Base-by-base conservation (phyloP, 148 eudicot genomes). In the Simmondsia chinensis region DNA sequence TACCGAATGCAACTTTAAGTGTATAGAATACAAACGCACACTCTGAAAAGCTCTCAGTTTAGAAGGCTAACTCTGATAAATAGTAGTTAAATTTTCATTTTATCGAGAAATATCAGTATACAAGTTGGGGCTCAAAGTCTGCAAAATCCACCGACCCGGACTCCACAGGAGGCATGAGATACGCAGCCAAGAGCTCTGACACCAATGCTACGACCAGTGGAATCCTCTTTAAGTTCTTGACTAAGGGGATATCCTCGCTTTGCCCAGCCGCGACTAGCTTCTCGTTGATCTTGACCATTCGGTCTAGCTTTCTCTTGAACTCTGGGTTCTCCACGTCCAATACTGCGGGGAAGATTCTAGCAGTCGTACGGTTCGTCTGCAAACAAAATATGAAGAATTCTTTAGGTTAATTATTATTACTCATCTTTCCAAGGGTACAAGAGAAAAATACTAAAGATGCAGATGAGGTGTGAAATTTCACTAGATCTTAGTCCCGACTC, bases 331-430 rank as follows among this genome's bases (percentile, higher is more conserved):
- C 97, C 68, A 91, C 97, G 37, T 91, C 97, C 42, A 71, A 67
- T 26, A 91, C 97, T 14, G 97, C 97, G 11, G 97, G 97, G 79
- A 91, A 91, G 35, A 91, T 91, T 60, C 97, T 85, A 6, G 97
- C 97, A 14, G 88, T 91, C 9, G 97, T 91, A 57, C 97, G 95
- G 74, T 91, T 91, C 40, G 97, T 91, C 97, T 91, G 83, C 54
- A 59, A 20, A 44, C 9, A 20, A 1, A 20, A 26, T n/a, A n/a
- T n/a, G n/a, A n/a, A n/a, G n/a, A n/a, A n/a, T n/a, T n/a, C n/a
- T n/a, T n/a, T n/a, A n/a, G n/a, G n/a, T n/a, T n/a, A n/a, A n/a
- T n/a, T n/a, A n/a, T n/a, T n/a, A n/a, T n/a, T n/a, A n/a, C n/a
- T n/a, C n/a, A n/a, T n/a, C n/a, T n/a, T n/a, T n/a, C n/a, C n/a